A percentile compares a stretch with the other conserved stretches of the same genome.
phyloP scores from a whole-genome alignment of 768 basidiomycete genomes.

The Atractiella rhizophila region DNA sequence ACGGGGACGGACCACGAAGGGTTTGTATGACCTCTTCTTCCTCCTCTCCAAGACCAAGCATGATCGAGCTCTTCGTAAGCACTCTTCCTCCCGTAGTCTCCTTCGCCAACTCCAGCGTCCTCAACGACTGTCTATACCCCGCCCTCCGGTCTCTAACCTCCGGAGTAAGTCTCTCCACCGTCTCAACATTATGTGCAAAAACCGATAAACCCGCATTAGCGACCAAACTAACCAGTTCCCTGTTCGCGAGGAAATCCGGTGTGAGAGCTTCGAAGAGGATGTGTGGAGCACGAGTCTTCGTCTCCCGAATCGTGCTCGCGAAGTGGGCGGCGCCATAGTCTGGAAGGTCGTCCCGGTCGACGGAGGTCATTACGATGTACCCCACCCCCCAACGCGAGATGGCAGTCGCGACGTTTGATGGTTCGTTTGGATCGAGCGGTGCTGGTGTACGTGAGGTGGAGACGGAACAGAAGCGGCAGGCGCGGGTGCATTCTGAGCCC shows the following conservation, averaged over 20 bases:
- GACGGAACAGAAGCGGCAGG: constrained; percentile 89
- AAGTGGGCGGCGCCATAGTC: constrained; percentile 88
- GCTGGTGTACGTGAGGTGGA: constrained; percentile 73
- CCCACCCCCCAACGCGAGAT: constrained; percentile 94
- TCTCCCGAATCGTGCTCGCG: constrained; percentile 77
- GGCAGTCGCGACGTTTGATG: constrained; percentile 93
- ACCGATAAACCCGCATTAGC: constrained; percentile 88
- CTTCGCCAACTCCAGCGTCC: constrained; percentile 60
- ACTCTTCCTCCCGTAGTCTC: constrained; percentile 35
- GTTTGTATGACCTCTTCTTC: constrained; percentile 58
- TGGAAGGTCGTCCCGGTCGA: constrained; percentile 79
- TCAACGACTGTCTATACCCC: constrained; percentile 36
- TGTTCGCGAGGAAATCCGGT: constrained; percentile 64
- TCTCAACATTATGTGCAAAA: constrained; percentile 94
- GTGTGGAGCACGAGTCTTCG: constrained; percentile 71
- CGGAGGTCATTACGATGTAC: constrained; percentile 88
- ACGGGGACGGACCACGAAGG: constrained; percentile 38
- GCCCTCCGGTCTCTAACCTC: constrained; percentile 87
- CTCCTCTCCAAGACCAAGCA: constrained; percentile 88
- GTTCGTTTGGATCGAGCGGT: constrained; percentile 83
- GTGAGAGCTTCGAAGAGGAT: constrained; percentile 93
- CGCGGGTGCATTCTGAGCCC: constrained; percentile 97
- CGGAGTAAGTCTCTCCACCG: constrained; percentile 77
- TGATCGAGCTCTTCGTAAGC: constrained; percentile 91
- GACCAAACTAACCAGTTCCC: constrained; percentile 50